A percentile compares a stretch with the other conserved stretches of the same genome.
Evolutionary conservation across 2,329 filamentous ascomycete species (phyloP).

Genomic region (Parasarocladium wereldwijsianum): DNA sequence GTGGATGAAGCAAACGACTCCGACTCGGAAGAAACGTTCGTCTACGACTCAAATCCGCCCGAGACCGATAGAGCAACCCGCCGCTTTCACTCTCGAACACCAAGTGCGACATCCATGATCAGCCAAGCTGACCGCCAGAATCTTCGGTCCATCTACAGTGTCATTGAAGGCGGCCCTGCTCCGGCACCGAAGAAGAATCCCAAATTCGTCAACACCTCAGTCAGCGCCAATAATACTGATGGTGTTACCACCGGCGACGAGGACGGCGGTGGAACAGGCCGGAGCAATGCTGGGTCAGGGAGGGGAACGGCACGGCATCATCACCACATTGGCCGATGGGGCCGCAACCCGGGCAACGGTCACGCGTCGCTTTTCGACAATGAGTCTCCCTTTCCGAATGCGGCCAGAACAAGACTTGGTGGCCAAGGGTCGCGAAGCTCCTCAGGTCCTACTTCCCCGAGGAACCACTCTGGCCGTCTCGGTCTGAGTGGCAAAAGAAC

Average conservation of each 20-base stretch:
- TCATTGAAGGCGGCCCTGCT: constrained; percentile 40
- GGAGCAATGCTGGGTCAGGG: constrained; percentile 44
- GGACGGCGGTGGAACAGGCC: constrained; percentile 47
- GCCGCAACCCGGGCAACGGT: constrained; percentile 50
- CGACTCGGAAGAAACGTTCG: constrained; percentile 95
- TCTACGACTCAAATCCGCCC: constrained; percentile 95
- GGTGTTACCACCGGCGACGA: constrained; percentile 44
- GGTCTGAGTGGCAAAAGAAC: constrained; percentile 28
- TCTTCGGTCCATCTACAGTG: constrained; percentile 49
- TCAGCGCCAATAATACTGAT: constrained; percentile 41
- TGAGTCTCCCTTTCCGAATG: constrained; percentile 63
- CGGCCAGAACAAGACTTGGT: constrained; percentile 46
- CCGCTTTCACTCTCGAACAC: constrained; percentile 84
- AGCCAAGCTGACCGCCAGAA: constrained; percentile 50
- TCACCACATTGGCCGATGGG: constrained; percentile 60
- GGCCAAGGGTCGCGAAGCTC: constrained; percentile 42
- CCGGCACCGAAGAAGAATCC: constrained; percentile 64
- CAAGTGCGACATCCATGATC: constrained; percentile 74
- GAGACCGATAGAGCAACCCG: constrained; percentile 45
- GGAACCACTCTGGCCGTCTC: constrained; percentile 26
- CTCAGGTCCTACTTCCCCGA: constrained; percentile 57
- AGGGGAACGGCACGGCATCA: constrained; percentile 60
- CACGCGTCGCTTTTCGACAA: constrained; percentile 62
- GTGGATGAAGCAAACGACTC: constrained; percentile 94
- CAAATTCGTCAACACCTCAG: constrained; percentile 84